phyloP scores from a whole-genome alignment of 2,329 filamentous ascomycete species.

The Epichloe scottii region DNA sequence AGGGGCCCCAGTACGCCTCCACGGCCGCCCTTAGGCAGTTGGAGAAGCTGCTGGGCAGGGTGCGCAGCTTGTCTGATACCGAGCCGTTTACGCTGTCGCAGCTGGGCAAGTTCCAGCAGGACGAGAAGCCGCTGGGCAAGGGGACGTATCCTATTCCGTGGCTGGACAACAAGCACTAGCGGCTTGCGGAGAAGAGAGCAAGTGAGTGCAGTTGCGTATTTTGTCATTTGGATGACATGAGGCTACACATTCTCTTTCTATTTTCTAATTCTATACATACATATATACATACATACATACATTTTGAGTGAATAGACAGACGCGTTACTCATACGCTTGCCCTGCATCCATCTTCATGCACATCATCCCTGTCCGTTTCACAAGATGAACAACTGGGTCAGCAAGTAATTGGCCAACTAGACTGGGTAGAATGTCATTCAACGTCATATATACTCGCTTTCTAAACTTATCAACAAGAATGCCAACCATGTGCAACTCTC shows the following conservation, averaged over 20 bases:
- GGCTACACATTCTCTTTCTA: too few relatives aligned
- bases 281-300: too few relatives aligned
- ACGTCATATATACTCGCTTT: neutral
- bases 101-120: conserved; percentile 10
- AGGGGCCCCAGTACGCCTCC: conserved; percentile 56
- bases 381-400: too few relatives aligned
- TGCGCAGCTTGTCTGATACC: conserved; percentile 38
- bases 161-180: neutral
- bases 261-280: too few relatives aligned
- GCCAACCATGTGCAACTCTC: neutral
- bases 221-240: too few relatives aligned
- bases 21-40: conserved; percentile 57
- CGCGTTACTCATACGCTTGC: too few relatives aligned
- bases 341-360: too few relatives aligned
- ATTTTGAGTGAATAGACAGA: too few relatives aligned
- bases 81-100: conserved; percentile 22
- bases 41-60: conserved; percentile 62
- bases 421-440: neutral
- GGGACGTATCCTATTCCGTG: conserved; percentile 13
- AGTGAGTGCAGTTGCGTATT: neutral
- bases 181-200: too few relatives aligned
- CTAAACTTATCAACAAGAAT: neutral
- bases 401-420: too few relatives aligned
- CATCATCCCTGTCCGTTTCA: too few relatives aligned
- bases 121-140: conserved; percentile 10